A percentile compares a stretch with the other conserved stretches of the same genome.
These are phyloP conservation scores for Schizonepeta tenuifolia DNA, from an alignment of 257 asterid genomes.

Conservation along the genomic window DNA sequence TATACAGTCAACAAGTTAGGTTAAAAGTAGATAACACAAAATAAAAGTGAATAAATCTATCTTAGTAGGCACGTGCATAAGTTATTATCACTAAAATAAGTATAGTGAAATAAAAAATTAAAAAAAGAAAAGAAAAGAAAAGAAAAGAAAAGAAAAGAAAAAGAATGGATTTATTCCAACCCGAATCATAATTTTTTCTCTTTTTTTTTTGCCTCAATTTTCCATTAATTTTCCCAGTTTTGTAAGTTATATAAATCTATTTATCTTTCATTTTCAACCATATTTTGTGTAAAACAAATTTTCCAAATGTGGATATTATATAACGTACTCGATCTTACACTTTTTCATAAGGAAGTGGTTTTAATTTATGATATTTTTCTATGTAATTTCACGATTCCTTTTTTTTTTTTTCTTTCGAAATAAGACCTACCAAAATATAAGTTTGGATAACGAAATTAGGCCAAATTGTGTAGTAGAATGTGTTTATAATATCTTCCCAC, in stretches of 20 bases:
- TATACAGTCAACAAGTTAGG: slow-evolving; percentile 38
- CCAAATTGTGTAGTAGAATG: neutral
- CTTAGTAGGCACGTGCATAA: slow-evolving; percentile 27
- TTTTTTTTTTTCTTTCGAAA: neutral
- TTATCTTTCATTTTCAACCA: neutral
- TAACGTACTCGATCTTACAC: neutral
- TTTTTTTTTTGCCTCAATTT: neutral
- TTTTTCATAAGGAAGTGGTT: neutral
- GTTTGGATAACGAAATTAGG: neutral
- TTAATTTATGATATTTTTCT: neutral
- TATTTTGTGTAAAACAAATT: neutral
- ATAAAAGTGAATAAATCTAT: slow-evolving; percentile 11
- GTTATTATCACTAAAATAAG: slow-evolving; percentile 12
- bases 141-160: neutral
- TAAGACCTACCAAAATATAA: neutral
- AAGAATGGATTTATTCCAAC: neutral
- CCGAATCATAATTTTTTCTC: too few species aligned
- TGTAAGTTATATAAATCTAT: neutral
- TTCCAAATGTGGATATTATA: neutral
- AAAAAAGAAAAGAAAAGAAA: slow-evolving; percentile 21
- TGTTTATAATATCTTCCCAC: neutral
- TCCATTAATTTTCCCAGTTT: neutral
- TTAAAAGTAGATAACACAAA: slow-evolving; percentile 23
- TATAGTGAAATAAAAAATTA: too few species aligned
- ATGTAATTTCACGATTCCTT: neutral